Base-by-base conservation (phyloP, 345 rosid species). In the Rhodamnia argentea region DNA sequence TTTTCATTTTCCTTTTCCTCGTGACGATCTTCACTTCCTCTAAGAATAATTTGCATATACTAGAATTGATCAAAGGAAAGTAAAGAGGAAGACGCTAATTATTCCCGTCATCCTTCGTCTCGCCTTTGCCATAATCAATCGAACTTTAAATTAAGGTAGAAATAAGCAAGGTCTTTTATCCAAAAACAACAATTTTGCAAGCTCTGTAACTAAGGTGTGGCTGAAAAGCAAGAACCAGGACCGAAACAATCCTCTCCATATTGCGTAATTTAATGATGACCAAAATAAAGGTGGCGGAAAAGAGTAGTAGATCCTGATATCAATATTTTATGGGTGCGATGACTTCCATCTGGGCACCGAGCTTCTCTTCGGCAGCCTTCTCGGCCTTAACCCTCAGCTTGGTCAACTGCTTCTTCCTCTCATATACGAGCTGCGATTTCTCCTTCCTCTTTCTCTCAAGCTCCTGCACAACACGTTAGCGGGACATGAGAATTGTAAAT, bases 401-500 rank as follows among this genome's bases (percentile, higher is more conserved):
- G 87, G 83, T 91, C 85, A 96, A 86, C 86, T 94, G 96, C 93
- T 96, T 96, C 93, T 92, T 96, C 89, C 95, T 91, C 90, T 96
- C 96, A 51, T 95, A 96, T 4, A 82, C 86, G 42, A 91, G 87
- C 88, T 92, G 93, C 82, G 96, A 82, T 88, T 90, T 95, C 82
- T 95, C 98, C 92, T 96, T 95, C 86, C 98, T 95, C 97, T 93
- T 95, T 82, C 89, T 90, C 93, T 96, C 99, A 7, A 95, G 90
- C 84, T 96, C 99, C 99, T 93, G 90, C 44, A 37, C 54, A 32
- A n/a, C 24, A 12, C 81, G 18, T 9, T 26, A 70, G 47, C 81
- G 1, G 47, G 47, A 18, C 47, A 20, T 32, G 81, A 20, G 58
- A 32, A 23, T 40, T 22, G 54, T 52, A 84, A 37, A 84, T 23